Conservation (phyloP, 352 stramenopile species). For the Blastocystis sp. region DNA sequence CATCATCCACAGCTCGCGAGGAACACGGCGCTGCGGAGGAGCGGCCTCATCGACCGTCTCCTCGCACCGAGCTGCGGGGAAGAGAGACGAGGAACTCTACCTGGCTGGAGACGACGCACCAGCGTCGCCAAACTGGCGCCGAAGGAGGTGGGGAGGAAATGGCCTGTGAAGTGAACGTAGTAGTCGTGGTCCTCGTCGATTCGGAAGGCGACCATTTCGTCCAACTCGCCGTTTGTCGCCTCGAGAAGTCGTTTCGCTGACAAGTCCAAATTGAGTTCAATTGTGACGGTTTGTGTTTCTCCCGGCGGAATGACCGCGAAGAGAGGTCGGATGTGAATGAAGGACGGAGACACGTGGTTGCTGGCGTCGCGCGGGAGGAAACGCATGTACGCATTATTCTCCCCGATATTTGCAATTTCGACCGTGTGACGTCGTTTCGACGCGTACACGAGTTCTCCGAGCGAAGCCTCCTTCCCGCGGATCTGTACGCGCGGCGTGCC, state of each 20-base stretch:
- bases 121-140: neutral
- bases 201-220: conserved; percentile 41
- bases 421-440: neutral
- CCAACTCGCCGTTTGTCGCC: neutral
- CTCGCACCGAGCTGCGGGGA: neutral
- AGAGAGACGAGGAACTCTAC: neutral
- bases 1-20: conserved; percentile 92
- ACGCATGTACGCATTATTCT: neutral
- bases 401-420: neutral
- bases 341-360: neutral
- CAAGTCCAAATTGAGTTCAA: neutral
- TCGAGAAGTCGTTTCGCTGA: neutral
- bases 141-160: conserved; percentile 28
- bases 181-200: conserved; percentile 26
- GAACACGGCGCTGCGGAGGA: conserved; percentile 64
- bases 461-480: neutral
- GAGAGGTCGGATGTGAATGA: neutral
- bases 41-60: neutral
- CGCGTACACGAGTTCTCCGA: neutral
- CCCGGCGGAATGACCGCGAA: conserved; percentile 1
- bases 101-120: neutral
- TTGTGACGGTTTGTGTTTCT: neutral
- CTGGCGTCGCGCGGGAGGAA: conserved; percentile 1
- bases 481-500: conserved; percentile 71
- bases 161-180: conserved; percentile 20